phyloP scores from a whole-genome alignment of 768 basidiomycete genomes.

The Russula earlei region DNA sequence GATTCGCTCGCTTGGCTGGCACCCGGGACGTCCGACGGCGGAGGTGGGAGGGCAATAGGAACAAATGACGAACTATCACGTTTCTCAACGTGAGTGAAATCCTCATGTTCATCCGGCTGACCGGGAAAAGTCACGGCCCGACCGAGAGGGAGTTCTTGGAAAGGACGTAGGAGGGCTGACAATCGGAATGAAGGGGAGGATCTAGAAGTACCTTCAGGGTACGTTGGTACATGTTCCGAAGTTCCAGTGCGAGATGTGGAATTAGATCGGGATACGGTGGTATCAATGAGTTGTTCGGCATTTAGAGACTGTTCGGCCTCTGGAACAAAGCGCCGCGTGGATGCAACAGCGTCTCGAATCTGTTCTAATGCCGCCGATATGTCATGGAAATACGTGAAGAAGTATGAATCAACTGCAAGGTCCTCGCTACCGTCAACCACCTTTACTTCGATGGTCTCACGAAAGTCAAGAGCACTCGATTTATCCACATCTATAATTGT shows the following conservation, averaged over 20 bases:
- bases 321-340: constrained; percentile 37
- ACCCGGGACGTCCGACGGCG: background rate
- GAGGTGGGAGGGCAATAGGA: constrained; percentile 9
- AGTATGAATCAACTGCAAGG: constrained; percentile 77
- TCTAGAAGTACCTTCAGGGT: constrained; percentile 27
- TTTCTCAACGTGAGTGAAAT: constrained; percentile 64
- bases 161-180: constrained; percentile 55
- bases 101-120: constrained; percentile 38
- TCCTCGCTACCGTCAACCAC: constrained; percentile 76
- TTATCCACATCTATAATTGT: constrained; percentile 82
- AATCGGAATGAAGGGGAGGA: constrained; percentile 47
- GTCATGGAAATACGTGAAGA: constrained; percentile 91
- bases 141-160: constrained; percentile 45
- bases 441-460: constrained; percentile 92
- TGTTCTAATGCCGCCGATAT: constrained; percentile 66
- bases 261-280: constrained; percentile 34
- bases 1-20: background rate
- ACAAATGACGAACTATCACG: constrained; percentile 45
- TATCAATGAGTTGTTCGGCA: constrained; percentile 42
- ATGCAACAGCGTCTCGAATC: constrained; percentile 64
- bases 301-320: constrained; percentile 22
- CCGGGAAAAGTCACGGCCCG: constrained; percentile 28
- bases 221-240: constrained; percentile 21
- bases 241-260: constrained; percentile 1
- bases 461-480: constrained; percentile 87